Evolutionary conservation across 345 rosid genomes (phyloP).

Genomic region (Raphanus raphanistrum): DNA sequence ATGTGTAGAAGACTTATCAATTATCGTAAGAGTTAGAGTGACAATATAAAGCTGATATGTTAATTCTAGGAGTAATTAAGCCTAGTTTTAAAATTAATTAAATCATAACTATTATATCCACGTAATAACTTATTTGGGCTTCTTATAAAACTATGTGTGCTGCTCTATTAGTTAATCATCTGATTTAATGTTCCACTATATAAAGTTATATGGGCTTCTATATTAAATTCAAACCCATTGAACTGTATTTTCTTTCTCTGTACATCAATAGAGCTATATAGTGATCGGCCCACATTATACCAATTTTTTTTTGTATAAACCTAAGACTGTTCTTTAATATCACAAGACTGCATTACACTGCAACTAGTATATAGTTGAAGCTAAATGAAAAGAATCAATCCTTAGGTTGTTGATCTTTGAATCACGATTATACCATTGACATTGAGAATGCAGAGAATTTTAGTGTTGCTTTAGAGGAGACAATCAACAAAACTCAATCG

Average conservation of each 20-base stretch:
- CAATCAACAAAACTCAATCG: neutral
- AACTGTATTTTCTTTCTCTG: neutral
- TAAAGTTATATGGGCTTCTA: neutral
- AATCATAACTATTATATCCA: neutral
- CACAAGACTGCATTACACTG: neutral
- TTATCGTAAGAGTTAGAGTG: neutral
- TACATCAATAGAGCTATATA: neutral
- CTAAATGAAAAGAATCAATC: neutral
- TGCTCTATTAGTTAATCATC: neutral
- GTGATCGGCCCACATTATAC: neutral
- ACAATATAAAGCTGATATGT: neutral
- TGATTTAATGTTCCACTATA: neutral
- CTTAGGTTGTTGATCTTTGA: neutral
- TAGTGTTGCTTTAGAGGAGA: neutral
- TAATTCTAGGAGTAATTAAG: neutral
- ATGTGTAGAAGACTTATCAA: neutral
- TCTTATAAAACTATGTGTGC: neutral
- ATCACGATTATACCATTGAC: neutral
- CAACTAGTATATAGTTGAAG: neutral
- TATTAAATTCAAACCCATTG: neutral
- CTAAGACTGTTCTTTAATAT: neutral
- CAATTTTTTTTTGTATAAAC: neutral
- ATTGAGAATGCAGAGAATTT: neutral
- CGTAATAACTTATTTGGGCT: neutral
- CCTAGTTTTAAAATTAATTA: neutral